Conservation (phyloP, 1,284 basidiomycete species). For the Boletus mariae region DNA sequence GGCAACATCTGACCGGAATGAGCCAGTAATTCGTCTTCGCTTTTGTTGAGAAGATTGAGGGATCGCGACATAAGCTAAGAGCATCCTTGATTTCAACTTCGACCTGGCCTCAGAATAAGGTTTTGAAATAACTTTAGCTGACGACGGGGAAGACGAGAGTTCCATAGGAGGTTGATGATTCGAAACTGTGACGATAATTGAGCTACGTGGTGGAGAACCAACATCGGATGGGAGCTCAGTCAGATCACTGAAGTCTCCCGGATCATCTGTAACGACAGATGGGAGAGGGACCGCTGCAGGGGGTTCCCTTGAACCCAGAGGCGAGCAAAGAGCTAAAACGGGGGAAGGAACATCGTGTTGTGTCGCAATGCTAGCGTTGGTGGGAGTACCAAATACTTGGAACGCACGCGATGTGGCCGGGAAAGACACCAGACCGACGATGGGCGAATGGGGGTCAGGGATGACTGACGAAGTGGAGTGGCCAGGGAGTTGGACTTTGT, state of each 20-base stretch:
- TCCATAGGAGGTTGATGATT: background rate
- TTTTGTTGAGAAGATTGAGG: slow-evolving; percentile 12
- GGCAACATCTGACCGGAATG: background rate
- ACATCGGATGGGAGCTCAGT: slow-evolving; percentile 28
- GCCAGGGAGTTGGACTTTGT: background rate
- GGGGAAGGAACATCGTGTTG: background rate
- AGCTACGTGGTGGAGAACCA: slow-evolving; percentile 14
- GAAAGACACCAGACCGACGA: slow-evolving; percentile 1
- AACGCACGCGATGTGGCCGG: background rate
- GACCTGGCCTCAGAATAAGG: background rate
- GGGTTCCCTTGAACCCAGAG: background rate
- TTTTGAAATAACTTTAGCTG: background rate
- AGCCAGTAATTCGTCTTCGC: slow-evolving; percentile 10
- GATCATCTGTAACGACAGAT: slow-evolving; percentile 9
- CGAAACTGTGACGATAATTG: background rate
- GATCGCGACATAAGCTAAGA: slow-evolving; percentile 28
- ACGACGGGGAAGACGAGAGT: background rate
- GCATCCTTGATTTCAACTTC: slow-evolving; percentile 13
- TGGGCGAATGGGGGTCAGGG: background rate
- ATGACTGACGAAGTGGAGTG: background rate
- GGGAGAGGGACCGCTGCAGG: background rate
- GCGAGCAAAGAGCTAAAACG: background rate
- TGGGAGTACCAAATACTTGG: background rate
- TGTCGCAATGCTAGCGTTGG: background rate
- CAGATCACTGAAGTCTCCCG: slow-evolving; percentile 23